phyloP scores from a whole-genome alignment of 2,329 filamentous ascomycete genomes.

The Pseudogymnoascus sp. region DNA sequence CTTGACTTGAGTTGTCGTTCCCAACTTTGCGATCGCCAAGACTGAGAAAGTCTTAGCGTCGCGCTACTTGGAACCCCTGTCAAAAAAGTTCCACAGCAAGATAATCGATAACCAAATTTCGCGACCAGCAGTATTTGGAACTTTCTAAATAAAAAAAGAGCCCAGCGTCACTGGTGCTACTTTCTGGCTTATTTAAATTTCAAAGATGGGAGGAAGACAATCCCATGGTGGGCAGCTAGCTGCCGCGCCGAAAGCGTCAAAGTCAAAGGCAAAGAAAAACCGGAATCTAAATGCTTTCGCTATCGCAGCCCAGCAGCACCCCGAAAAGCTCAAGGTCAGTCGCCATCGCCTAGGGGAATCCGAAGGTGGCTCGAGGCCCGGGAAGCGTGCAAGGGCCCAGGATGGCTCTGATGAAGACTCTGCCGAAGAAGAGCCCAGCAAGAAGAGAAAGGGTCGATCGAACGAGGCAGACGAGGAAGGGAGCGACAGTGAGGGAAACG shows the following conservation, averaged over 20 bases:
- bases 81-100: constrained; percentile 9
- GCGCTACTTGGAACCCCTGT: constrained; percentile 7
- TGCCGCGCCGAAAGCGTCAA: constrained; percentile 31
- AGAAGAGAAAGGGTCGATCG: constrained; percentile 28
- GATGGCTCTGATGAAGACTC: constrained; percentile 37
- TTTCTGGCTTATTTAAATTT: background rate
- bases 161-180: constrained; percentile 4
- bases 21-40: constrained; percentile 6
- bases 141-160: constrained; percentile 15
- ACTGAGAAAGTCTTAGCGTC: constrained; percentile 3
- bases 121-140: constrained; percentile 9
- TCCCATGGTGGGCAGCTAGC: constrained; percentile 25
- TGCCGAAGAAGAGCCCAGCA: constrained; percentile 27
- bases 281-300: constrained; percentile 47
- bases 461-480: constrained; percentile 42
- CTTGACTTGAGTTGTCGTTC: background rate
- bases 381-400: constrained; percentile 27
- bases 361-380: constrained; percentile 34
- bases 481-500: constrained; percentile 60
- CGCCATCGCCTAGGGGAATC: constrained; percentile 49
- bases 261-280: constrained; percentile 39
- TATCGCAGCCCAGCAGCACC: constrained; percentile 50
- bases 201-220: constrained; percentile 29
- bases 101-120: constrained; percentile 10
- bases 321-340: constrained; percentile 44